Percentiles rank a stretch among this genome's conserved stretches.
Conservation (phyloP, 2,329 filamentous ascomycete species). For the Fusarium denticulatum region DNA sequence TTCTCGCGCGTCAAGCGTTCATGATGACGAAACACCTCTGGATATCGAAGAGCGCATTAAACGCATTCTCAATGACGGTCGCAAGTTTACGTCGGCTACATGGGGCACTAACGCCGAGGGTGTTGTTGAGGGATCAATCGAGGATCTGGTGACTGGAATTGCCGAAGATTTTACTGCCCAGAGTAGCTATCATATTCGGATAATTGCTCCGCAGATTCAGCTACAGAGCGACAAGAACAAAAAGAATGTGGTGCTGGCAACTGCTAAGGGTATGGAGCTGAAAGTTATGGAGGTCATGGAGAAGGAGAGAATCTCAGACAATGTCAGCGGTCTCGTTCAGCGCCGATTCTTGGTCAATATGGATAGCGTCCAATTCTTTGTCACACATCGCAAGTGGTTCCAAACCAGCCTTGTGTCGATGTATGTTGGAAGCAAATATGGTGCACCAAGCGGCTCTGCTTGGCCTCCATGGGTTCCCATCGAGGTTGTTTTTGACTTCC, state of each 20-base stretch:
- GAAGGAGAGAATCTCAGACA: constrained; percentile 89
- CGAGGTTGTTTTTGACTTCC: constrained; percentile 98
- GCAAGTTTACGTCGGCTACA: constrained; percentile 72
- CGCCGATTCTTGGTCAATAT: constrained; percentile 93
- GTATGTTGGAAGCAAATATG: constrained; percentile 94
- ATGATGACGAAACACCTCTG: constrained; percentile 66
- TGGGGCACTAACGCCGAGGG: constrained; percentile 48
- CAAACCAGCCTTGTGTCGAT: constrained; percentile 84
- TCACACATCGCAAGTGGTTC: constrained; percentile 93
- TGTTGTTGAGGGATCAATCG: constrained; percentile 57
- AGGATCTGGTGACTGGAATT: constrained; percentile 78
- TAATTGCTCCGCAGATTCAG: constrained; percentile 98
- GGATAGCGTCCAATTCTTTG: constrained; percentile 98
- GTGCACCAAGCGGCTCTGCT: constrained; percentile 81
- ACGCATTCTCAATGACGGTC: constrained; percentile 84
- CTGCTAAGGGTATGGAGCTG: constrained; percentile 96
- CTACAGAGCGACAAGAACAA: constrained; percentile 98
- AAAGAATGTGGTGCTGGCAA: constrained; percentile 95
- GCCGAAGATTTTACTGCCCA: constrained; percentile 88
- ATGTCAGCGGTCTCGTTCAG: constrained; percentile 94
- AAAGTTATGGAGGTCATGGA: constrained; percentile 99
- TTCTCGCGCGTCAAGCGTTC: constrained; percentile 52
- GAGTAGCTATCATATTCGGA: constrained; percentile 91
- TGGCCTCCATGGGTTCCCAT: constrained; percentile 99
- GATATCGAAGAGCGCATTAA: constrained; percentile 87